Evolutionary conservation across 306 rosid genomes (phyloP).

Genomic region (Rosa persica): DNA sequence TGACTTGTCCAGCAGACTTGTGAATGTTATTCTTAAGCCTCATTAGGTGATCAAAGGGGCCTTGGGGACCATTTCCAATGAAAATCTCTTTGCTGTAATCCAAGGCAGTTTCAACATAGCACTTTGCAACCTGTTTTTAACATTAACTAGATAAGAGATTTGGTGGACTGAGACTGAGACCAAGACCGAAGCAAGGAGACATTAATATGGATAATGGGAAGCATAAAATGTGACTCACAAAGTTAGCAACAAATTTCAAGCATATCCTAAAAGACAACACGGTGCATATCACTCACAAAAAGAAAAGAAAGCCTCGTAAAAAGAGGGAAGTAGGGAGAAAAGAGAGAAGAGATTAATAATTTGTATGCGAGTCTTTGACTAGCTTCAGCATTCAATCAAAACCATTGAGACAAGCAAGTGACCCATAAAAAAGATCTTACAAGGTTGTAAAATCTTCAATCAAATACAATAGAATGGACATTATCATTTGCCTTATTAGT

Average conservation of each 20-base stretch:
- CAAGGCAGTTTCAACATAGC: slow-evolving; percentile 63
- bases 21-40: slow-evolving; percentile 46
- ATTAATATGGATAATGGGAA: neutral
- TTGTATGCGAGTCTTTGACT: neutral
- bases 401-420: neutral
- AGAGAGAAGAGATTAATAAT: slow-evolving; percentile 1
- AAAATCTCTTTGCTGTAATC: slow-evolving; percentile 66
- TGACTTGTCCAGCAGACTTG: slow-evolving; percentile 40
- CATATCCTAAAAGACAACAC: slow-evolving; percentile 1
- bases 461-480: neutral
- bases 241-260: neutral
- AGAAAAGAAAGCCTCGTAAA: neutral
- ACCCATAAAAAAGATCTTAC: neutral
- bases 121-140: slow-evolving; percentile 65
- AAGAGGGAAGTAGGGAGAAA: neutral
- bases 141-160: slow-evolving; percentile 13
- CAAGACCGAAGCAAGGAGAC: neutral
- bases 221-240: neutral
- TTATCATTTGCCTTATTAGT: neutral
- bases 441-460: neutral
- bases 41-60: slow-evolving; percentile 82
- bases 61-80: slow-evolving; percentile 87
- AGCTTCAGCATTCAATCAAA: neutral
- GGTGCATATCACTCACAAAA: neutral
- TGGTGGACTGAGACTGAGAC: neutral